These are phyloP conservation scores for Colletotrichum orbiculare DNA, from an alignment of 2,329 filamentous ascomycete species.

Conservation along the genomic window DNA sequence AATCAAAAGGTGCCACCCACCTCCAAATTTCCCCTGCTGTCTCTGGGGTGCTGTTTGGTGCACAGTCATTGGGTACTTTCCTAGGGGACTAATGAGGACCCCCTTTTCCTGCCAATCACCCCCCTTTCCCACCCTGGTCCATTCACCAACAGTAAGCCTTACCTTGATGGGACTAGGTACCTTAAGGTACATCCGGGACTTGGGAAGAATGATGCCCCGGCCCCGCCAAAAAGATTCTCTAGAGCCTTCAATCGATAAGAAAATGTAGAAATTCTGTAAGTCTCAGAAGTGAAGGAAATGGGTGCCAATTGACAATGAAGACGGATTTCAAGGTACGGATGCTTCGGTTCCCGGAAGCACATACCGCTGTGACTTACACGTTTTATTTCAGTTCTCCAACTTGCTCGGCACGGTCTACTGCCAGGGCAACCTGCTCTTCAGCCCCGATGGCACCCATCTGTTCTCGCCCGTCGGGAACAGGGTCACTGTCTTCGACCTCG, in stretches of 20 bases:
- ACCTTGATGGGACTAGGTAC: slow-evolving; percentile 4
- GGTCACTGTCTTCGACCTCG: slow-evolving; percentile 94
- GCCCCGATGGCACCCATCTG: slow-evolving; percentile 93
- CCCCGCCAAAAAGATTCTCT: slow-evolving; percentile 43
- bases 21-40: slow-evolving; percentile 38
- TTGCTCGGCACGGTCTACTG: slow-evolving; percentile 98
- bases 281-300: slow-evolving; percentile 41
- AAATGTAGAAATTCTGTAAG: slow-evolving; percentile 31
- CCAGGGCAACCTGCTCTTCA: slow-evolving; percentile 96
- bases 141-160: slow-evolving; percentile 12
- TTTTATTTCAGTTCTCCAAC: slow-evolving; percentile 87
- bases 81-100: slow-evolving; percentile 37
- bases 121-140: slow-evolving; percentile 30
- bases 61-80: slow-evolving; percentile 33
- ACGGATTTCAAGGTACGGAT: slow-evolving; percentile 91
- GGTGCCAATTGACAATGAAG: slow-evolving; percentile 79
- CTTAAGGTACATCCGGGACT: neutral
- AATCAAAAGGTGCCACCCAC: slow-evolving; percentile 38
- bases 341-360: neutral
- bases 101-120: slow-evolving; percentile 39
- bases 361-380: slow-evolving; percentile 1
- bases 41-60: slow-evolving; percentile 32
- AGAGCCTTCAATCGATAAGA: slow-evolving; percentile 48
- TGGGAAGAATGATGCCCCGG: slow-evolving; percentile 51
- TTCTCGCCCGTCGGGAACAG: slow-evolving; percentile 97